Evolutionary conservation across 495 filamentous ascomycete species (phyloP).

Genomic region (Jackrogersella multiformis): DNA sequence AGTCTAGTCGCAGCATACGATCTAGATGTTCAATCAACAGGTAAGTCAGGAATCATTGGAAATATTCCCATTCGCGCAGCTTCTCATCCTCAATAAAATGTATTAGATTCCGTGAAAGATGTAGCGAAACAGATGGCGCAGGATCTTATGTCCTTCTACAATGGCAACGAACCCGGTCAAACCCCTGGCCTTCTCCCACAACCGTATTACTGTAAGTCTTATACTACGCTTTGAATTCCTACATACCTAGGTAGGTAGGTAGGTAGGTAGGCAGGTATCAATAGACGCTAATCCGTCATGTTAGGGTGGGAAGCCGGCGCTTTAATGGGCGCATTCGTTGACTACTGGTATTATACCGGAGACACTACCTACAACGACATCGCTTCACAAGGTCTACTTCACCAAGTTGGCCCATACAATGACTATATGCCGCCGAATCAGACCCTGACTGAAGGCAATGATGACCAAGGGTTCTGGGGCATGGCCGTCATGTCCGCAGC

Average conservation of each 20-base stretch:
- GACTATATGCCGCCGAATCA: constrained; percentile 72
- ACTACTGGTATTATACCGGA: constrained; percentile 75
- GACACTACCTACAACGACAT: constrained; percentile 69
- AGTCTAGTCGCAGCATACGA: constrained; percentile 30
- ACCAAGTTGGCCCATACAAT: constrained; percentile 65
- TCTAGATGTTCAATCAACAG: constrained; percentile 30
- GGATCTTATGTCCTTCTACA: constrained; percentile 76
- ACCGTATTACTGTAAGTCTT: constrained; percentile 54
- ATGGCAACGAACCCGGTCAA: constrained; percentile 69
- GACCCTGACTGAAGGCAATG: constrained; percentile 69
- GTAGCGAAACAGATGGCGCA: constrained; percentile 66
- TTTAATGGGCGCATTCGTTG: constrained; percentile 72
- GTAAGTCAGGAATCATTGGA: constrained; percentile 4
- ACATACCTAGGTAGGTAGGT: too few species aligned
- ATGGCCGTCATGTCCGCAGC: constrained; percentile 74
- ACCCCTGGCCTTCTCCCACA: constrained; percentile 55
- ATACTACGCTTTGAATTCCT: background rate
- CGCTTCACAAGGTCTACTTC: constrained; percentile 62
- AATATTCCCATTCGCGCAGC: background rate
- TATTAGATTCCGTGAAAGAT: constrained; percentile 70
- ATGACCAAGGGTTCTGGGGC: constrained; percentile 76
- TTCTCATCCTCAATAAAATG: background rate
- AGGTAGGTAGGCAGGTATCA: too few species aligned
- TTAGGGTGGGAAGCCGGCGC: constrained; percentile 86
- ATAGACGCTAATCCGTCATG: constrained; percentile 53